Conservation (phyloP, 225 moss, liverwort and hornwort species). For the Marchantia paleacea region DNA sequence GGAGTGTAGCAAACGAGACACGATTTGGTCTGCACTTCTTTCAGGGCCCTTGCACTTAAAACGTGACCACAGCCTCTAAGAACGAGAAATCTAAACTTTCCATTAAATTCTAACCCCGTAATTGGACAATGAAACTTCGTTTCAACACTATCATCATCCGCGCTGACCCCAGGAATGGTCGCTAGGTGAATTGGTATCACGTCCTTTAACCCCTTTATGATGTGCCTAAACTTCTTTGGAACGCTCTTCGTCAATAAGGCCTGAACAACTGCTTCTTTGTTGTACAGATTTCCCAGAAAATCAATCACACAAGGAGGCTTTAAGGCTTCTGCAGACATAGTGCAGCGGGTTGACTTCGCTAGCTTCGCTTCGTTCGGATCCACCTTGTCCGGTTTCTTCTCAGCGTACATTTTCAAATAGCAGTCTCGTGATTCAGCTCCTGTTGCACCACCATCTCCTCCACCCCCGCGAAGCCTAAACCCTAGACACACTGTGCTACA, state of each 20-base stretch:
- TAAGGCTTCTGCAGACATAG: conserved; percentile 75
- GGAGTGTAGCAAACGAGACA: conserved; percentile 85
- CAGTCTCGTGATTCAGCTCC: conserved; percentile 96
- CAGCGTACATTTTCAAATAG: conserved; percentile 92
- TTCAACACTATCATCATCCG: conserved; percentile 69
- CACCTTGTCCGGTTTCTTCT: conserved; percentile 92
- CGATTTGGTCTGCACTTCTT: conserved; percentile 65
- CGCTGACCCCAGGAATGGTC: conserved; percentile 67
- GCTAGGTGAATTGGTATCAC: conserved; percentile 65
- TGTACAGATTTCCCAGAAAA: conserved; percentile 81
- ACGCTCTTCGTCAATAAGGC: conserved; percentile 74
- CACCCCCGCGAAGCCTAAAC: conserved; percentile 68
- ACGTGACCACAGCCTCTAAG: conserved; percentile 84
- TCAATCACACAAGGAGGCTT: conserved; percentile 92
- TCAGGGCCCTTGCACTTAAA: conserved; percentile 84
- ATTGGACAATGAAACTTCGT: conserved; percentile 93
- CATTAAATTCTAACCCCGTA: conserved; percentile 78
- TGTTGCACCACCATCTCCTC: conserved; percentile 97
- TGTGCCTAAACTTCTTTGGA: conserved; percentile 71
- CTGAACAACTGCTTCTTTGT: conserved; percentile 87
- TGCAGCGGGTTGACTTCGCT: conserved; percentile 83
- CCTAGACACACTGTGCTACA: conserved; percentile 64
- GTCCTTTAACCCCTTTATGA: conserved; percentile 84
- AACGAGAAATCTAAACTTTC: conserved; percentile 80
- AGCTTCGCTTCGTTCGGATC: conserved; percentile 92